Percentiles rank a stretch among this genome's conserved stretches.
These are phyloP conservation scores for Trichophyton equinum DNA, from an alignment of 2,329 filamentous ascomycete species.

Conservation along the genomic window DNA sequence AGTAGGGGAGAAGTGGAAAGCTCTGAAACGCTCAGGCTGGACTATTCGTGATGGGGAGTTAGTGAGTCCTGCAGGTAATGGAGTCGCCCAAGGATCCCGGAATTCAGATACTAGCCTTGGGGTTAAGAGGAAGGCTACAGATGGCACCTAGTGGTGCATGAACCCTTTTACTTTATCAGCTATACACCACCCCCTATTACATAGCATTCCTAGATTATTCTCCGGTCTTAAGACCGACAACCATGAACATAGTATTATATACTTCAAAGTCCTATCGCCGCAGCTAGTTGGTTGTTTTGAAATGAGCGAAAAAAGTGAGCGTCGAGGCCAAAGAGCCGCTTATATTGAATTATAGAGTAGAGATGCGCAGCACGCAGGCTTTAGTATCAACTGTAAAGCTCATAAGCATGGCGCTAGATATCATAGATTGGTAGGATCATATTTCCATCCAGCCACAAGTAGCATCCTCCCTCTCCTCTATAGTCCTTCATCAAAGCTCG, in stretches of 20 bases:
- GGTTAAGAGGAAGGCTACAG: not conserved
- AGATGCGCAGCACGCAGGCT: not conserved
- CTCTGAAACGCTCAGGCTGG: constrained; percentile 57
- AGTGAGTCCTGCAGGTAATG: constrained; percentile 11
- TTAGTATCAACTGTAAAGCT: not conserved
- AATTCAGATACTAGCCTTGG: not conserved
- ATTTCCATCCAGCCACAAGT: not conserved
- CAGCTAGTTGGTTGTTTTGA: no score
- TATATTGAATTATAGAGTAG: not conserved
- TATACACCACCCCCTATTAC: not conserved
- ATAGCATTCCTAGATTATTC: not conserved
- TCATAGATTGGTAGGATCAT: not conserved
- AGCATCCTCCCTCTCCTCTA: not conserved
- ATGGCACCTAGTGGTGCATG: not conserved
- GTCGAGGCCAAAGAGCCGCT: not conserved
- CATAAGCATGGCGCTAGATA: not conserved
- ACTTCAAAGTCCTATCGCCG: no score
- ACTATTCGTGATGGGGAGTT: constrained; percentile 38
- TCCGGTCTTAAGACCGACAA: not conserved
- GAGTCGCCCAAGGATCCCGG: not conserved
- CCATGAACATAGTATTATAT: not conserved
- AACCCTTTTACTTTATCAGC: no score
- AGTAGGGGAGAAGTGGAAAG: constrained; percentile 57
- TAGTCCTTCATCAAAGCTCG: not conserved
- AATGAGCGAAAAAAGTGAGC: not conserved